These are phyloP conservation scores for Vigna mungo DNA, from an alignment of 306 rosid species.

Conservation along the genomic window DNA sequence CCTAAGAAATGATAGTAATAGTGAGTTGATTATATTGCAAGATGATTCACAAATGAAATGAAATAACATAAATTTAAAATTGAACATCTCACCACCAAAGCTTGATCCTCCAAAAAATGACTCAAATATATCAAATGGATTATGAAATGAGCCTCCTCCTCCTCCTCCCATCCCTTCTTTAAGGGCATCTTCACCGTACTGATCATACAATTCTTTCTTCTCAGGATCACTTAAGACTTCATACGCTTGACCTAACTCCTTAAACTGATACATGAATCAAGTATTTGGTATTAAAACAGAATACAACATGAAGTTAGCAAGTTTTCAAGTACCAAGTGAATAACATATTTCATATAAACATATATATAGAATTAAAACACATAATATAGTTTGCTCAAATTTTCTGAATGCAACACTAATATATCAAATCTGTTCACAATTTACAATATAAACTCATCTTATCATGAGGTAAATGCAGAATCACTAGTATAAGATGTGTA, in stretches of 20 bases:
- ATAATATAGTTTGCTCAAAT: constrained; percentile 13
- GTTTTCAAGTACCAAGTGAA: background rate
- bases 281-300: constrained; percentile 1
- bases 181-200: constrained; percentile 85
- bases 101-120: constrained; percentile 63
- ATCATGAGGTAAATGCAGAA: background rate
- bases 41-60: constrained; percentile 5
- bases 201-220: constrained; percentile 75
- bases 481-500: background rate
- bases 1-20: constrained; percentile 41
- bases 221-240: constrained; percentile 80
- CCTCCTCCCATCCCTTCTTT: constrained; percentile 83
- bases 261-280: constrained; percentile 58
- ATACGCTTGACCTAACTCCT: constrained; percentile 83
- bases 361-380: background rate
- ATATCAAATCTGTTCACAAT: background rate
- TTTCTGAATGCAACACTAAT: constrained; percentile 16
- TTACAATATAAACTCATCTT: background rate
- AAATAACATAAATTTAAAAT: background rate
- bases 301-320: background rate
- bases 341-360: constrained; percentile 9
- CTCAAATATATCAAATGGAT: constrained; percentile 77
- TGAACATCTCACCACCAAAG: constrained; percentile 63
- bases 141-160: constrained; percentile 67
- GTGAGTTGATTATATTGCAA: constrained; percentile 13